These are phyloP conservation scores for Claviceps sp. DNA, from an alignment of 2,329 filamentous ascomycete genomes.

Conservation along the genomic window DNA sequence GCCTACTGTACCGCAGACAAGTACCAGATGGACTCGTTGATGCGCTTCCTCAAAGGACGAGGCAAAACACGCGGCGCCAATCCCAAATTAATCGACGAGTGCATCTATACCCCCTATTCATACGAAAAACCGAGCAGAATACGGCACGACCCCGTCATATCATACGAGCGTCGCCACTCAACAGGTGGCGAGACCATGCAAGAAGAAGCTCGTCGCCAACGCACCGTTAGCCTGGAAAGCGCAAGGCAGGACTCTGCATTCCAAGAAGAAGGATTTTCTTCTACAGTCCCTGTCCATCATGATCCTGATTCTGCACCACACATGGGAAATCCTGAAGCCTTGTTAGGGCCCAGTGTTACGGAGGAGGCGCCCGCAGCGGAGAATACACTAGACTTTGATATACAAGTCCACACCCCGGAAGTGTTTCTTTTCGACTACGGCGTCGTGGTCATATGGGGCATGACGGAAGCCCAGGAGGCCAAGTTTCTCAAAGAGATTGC, in stretches of 20 bases:
- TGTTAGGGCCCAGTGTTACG: constrained; percentile 21
- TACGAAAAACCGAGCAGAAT: constrained; percentile 40
- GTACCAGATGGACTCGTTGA: constrained; percentile 79
- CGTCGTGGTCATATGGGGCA: constrained; percentile 96
- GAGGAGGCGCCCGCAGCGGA: constrained; percentile 27
- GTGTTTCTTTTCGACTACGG: constrained; percentile 96
- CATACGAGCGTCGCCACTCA: constrained; percentile 57
- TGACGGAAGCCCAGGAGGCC: constrained; percentile 80
- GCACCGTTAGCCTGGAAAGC: constrained; percentile 46
- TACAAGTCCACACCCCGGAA: constrained; percentile 78
- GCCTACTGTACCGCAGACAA: constrained; percentile 92
- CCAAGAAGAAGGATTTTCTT: constrained; percentile 15
- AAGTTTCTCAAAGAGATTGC: constrained; percentile 86
- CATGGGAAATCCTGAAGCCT: constrained; percentile 18
- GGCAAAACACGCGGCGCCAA: constrained; percentile 63
- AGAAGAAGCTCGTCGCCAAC: constrained; percentile 27
- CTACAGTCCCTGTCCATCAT: constrained; percentile 14
- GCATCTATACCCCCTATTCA: constrained; percentile 88
- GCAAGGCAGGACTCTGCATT: constrained; percentile 19
- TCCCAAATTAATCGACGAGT: constrained; percentile 93
- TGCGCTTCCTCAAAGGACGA: constrained; percentile 81
- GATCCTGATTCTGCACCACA: constrained; percentile 13
- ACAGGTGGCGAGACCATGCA: constrained; percentile 51
- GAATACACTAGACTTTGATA: constrained; percentile 63
- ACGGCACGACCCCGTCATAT: constrained; percentile 25